These are phyloP conservation scores for Lactarius hengduanensis DNA, from an alignment of 768 basidiomycete genomes.

Conservation along the genomic window DNA sequence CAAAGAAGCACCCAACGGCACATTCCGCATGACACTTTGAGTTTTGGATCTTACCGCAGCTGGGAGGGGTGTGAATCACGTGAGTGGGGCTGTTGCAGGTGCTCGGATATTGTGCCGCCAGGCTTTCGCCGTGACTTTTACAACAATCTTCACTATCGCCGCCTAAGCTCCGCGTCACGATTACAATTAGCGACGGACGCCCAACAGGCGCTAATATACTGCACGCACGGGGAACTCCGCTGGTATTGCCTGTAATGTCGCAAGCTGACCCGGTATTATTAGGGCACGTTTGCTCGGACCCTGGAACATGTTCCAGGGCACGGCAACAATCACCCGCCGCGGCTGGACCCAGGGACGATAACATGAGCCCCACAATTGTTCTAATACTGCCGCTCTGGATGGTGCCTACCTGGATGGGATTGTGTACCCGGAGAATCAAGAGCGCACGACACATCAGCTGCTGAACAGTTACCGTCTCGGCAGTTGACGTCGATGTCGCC, in stretches of 20 bases:
- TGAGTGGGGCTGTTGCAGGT: not conserved
- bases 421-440: not conserved
- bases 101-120: not conserved
- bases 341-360: not conserved
- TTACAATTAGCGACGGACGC: not conserved
- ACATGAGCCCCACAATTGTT: not conserved
- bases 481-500: not conserved
- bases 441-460: not conserved
- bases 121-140: not conserved
- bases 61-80: not conserved
- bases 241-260: not conserved
- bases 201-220: not conserved
- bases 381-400: not conserved
- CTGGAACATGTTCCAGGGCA: not conserved
- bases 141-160: not conserved
- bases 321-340: constrained; percentile 2
- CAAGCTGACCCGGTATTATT: not conserved
- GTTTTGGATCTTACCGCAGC: not conserved
- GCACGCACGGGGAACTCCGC: constrained; percentile 2
- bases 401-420: constrained; percentile 1
- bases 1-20: not conserved
- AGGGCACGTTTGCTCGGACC: not conserved
- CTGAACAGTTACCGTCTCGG: not conserved
- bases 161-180: not conserved
- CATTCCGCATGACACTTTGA: not conserved